phyloP scores from a whole-genome alignment of 169 alveolate species.

The Plasmodium blacklocki region DNA sequence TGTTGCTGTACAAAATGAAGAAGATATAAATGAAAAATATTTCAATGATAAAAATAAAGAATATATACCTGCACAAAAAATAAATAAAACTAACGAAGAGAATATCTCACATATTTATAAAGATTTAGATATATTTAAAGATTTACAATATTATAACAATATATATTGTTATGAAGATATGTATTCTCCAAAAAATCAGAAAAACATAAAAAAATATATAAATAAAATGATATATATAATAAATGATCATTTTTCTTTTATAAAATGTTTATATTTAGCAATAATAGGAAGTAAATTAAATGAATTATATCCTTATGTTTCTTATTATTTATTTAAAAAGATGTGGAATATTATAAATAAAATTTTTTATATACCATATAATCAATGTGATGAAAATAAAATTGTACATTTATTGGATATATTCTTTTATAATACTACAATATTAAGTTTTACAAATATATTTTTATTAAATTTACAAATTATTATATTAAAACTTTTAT shows the following conservation, averaged over 20 bases:
- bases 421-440: slow-evolving; percentile 28
- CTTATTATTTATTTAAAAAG: slow-evolving; percentile 51
- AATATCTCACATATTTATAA: too few relatives aligned
- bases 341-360: slow-evolving; percentile 21
- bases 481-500: slow-evolving; percentile 16
- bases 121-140: too few relatives aligned
- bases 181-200: neutral
- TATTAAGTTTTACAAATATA: slow-evolving; percentile 19
- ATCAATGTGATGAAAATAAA: neutral
- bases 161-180: too few relatives aligned
- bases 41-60: neutral
- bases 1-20: neutral
- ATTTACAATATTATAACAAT: too few relatives aligned
- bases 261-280: slow-evolving; percentile 20
- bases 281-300: slow-evolving; percentile 30
- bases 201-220: neutral
- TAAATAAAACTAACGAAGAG: too few relatives aligned
- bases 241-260: slow-evolving; percentile 10
- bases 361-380: neutral
- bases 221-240: neutral
- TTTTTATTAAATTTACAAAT: slow-evolving; percentile 32
- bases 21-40: neutral
- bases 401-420: slow-evolving; percentile 12
- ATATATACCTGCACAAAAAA: neutral
- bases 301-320: slow-evolving; percentile 21